These are phyloP conservation scores for Closterium sp. DNA, from an alignment of 139 green algal genomes.

Conservation along the genomic window DNA sequence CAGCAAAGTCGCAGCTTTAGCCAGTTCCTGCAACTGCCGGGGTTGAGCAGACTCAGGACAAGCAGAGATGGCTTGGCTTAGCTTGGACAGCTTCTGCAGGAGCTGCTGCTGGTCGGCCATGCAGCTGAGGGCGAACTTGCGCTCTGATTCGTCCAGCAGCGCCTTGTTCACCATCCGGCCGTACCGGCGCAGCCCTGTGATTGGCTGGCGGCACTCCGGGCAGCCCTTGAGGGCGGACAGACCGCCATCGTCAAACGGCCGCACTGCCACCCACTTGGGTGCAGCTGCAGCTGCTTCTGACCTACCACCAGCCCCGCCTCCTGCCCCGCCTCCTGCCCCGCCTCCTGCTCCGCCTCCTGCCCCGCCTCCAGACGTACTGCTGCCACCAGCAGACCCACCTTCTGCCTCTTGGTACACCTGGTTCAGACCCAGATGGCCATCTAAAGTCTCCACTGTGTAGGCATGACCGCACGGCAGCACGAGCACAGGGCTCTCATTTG, in stretches of 20 bases:
- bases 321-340: neutral
- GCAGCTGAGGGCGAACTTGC: constrained; percentile 27
- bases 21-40: neutral
- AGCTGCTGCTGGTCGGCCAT: neutral
- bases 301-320: neutral
- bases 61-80: neutral
- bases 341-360: neutral
- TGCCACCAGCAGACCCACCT: neutral
- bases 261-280: neutral
- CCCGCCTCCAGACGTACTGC: neutral
- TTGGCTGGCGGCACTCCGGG: constrained; percentile 38
- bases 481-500: constrained; percentile 61
- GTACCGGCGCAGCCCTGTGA: constrained; percentile 41
- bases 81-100: neutral
- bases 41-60: neutral
- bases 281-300: neutral
- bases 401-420: neutral
- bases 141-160: constrained; percentile 36
- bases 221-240: constrained; percentile 27
- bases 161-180: constrained; percentile 52
- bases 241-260: neutral
- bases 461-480: constrained; percentile 64
- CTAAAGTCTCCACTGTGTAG: constrained; percentile 42
- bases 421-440: constrained; percentile 23
- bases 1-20: neutral